Base-by-base conservation (phyloP, 352 stramenopile genomes). In the Phytopythium montanum region DNA sequence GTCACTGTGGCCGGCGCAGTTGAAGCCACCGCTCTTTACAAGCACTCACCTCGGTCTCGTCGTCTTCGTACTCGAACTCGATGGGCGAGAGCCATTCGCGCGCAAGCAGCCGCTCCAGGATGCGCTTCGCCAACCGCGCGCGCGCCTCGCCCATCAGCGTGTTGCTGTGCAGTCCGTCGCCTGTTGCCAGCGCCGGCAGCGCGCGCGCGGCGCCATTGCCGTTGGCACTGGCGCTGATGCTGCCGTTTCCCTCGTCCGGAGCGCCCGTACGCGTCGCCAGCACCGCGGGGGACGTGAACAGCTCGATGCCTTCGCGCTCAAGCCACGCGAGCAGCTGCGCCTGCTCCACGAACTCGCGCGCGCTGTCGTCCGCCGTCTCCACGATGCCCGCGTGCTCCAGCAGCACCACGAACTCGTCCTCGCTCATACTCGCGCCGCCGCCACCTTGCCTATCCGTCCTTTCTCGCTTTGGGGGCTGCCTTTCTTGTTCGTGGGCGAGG, bases 361-460 rank as follows among this genome's bases (percentile, higher is more conserved):
- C 79, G 38, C 76, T 78, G 50, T 82, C 80, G 36, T 94, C 81
- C 56, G 78, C 85, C 23, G 69, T 74, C 59, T 93, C 84, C 23
- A 90, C 73, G 54, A 94, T 76, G 21, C 84, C 84, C 18, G 84
- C 81, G 64, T 94, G 81, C 68, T 91, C 84, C 36, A 88, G 68
- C 55, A 91, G 69, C 75, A 94, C 81, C 33, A 94, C 82, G 61
- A 94, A 94, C 68, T 92, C 84, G 69, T 94, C 84, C 61, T 94
- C 84, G 65, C 79, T 92, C 79, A 90, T 90, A 34, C 16, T 51
- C 7, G 16, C 49, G 31, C 31, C 12, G 8, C 31, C 31, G 31
- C 51, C 60, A 60, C 39, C 42, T 50, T 50, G n/a, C n/a, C n/a
- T n/a, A n/a, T n/a, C 45, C 45, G 23, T 34, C 45, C 23, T 46